These are phyloP conservation scores for Microsporum ferrugineum DNA, from an alignment of 2,329 filamentous ascomycete genomes.

Conservation along the genomic window DNA sequence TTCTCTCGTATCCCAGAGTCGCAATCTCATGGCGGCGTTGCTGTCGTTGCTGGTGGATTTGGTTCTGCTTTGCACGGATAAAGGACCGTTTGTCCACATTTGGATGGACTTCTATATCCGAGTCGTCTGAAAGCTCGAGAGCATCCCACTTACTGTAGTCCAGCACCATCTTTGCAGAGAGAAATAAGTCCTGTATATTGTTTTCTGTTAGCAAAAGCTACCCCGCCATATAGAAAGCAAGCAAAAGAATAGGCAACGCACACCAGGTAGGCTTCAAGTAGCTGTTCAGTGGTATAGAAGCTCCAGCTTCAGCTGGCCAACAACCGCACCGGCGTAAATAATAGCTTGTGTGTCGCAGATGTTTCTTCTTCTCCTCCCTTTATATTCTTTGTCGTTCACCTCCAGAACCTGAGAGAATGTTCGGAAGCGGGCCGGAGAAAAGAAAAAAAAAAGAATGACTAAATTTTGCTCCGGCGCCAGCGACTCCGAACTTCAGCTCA, in stretches of 20 bases:
- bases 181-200: background rate
- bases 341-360: background rate
- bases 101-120: constrained; percentile 93
- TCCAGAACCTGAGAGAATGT: background rate
- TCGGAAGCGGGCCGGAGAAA: background rate
- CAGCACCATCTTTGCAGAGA: constrained; percentile 38
- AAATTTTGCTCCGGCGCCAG: constrained; percentile 1
- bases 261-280: background rate
- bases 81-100: constrained; percentile 98
- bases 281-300: background rate
- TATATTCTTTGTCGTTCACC: background rate
- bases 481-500: background rate
- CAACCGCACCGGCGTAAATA: background rate
- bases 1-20: constrained; percentile 76
- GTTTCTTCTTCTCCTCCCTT: background rate
- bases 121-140: constrained; percentile 95
- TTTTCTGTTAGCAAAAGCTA: background rate
- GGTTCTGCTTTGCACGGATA: constrained; percentile 93
- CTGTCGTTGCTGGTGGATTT: constrained; percentile 84
- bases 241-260: too few relatives aligned
- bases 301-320: background rate
- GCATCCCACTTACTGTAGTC: constrained; percentile 60
- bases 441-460: background rate
- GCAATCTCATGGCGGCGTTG: constrained; percentile 81
- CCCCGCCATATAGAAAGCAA: background rate